These are phyloP conservation scores for Fonsecaea nubica DNA, from an alignment of 2,329 filamentous ascomycete genomes.

Conservation along the genomic window DNA sequence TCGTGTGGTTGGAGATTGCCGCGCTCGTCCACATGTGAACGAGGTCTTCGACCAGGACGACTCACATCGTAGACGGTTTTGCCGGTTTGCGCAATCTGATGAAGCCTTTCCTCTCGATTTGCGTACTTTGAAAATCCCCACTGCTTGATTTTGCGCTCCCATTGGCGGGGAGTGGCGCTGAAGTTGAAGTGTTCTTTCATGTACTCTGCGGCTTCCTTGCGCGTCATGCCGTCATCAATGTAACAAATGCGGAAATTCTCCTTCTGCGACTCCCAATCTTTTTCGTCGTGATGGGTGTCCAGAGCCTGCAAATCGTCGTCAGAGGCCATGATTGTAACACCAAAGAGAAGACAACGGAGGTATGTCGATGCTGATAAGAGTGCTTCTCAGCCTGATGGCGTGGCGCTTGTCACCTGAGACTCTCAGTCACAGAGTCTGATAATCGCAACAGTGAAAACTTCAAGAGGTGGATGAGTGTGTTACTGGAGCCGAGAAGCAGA, in stretches of 20 bases:
- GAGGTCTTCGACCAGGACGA: constrained; percentile 36
- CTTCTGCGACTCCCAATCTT: constrained; percentile 39
- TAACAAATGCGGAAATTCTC: constrained; percentile 38
- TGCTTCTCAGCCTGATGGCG: constrained; percentile 24
- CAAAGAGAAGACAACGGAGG: not conserved
- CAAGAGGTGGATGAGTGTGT: not conserved
- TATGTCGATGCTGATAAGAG: constrained; percentile 2
- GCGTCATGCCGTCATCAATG: constrained; percentile 38
- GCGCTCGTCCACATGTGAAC: constrained; percentile 30
- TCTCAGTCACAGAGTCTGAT: not conserved
- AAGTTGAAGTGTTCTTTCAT: constrained; percentile 36
- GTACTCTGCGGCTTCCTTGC: constrained; percentile 35
- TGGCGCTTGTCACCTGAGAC: not conserved
- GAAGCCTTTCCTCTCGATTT: constrained; percentile 35
- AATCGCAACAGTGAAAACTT: not conserved
- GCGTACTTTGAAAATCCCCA: constrained; percentile 40
- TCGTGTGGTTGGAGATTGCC: constrained; percentile 35
- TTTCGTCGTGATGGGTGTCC: constrained; percentile 37
- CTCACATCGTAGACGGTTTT: constrained; percentile 37
- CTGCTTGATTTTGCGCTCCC: constrained; percentile 41
- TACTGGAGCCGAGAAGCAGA: not conserved
- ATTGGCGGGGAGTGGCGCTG: constrained; percentile 38
- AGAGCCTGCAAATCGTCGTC: constrained; percentile 33
- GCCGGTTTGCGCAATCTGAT: constrained; percentile 35
- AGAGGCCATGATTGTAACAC: constrained; percentile 28